Evolutionary conservation across 2,329 filamentous ascomycete species (phyloP), one percentile per base, ranked within the genome.

Genomic region (Pseudogymnoascus sp.): DNA sequence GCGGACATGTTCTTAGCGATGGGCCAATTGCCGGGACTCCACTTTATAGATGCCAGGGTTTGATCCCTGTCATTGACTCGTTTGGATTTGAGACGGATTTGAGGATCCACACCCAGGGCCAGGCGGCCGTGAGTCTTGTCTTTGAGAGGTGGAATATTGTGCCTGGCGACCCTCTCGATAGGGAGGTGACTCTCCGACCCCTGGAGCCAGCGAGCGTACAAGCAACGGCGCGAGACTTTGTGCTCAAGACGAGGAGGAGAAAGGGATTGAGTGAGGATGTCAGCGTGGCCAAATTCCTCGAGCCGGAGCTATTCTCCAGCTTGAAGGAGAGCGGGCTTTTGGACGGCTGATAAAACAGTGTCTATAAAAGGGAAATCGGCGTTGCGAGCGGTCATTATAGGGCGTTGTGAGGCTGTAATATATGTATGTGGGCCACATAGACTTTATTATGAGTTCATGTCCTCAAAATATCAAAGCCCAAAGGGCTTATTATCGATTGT

Each of bases 41-140:
- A 4, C 82, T 99, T 9, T 97, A 97, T 76, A 88, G 89, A 21
- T 92, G 97, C 60, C 89, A 87, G 69, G 94, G 94, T 3, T 80
- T 97, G 59, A 86, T 99, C 62, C 94, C 94, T 8, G 94, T 97
- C 64, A 96, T 99, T 72, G 94, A 99, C 78, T 92, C 87, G 31
- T 99, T 99, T 71, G 94, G 94, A 18, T 97, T 99, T 75, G 94
- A 99, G 79, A 97, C 94, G 12, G 94, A 99, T 77, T 81, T 99
- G 63, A 83, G 94, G 65, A 97, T 97, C 72, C 92, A 96, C 75
- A 97, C 93, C 0, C 90, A 97, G 78, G 93, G 94, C 60, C 88
- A 92, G 73, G 92, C 92, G 62, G 92, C 90, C 71, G 86, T 97
- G 60, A 92, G 87, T 69, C 82, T 99, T 36, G 91, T 96, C 10